phyloP scores from a whole-genome alignment of 169 alveolate species.

The Perkinsus olseni region DNA sequence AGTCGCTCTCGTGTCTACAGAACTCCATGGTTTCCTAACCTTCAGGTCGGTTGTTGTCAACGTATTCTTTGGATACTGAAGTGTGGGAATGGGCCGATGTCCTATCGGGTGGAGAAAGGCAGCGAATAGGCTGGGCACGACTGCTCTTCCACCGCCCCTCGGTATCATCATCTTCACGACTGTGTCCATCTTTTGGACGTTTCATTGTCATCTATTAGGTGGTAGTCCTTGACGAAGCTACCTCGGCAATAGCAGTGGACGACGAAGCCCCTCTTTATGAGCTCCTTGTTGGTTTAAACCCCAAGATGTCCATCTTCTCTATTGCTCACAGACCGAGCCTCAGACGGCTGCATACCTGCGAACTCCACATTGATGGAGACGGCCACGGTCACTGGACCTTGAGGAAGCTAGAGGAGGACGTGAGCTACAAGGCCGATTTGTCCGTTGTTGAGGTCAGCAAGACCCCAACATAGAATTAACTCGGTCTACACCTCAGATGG shows the following conservation, averaged over 20 bases:
- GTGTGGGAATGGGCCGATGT: conserved; percentile 8
- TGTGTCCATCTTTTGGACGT: background rate
- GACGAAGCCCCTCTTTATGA: conserved; percentile 1
- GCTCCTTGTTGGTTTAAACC: background rate
- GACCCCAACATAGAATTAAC: background rate
- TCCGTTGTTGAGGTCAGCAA: background rate
- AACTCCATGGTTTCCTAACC: too few species aligned
- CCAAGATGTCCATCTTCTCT: background rate
- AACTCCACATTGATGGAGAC: background rate
- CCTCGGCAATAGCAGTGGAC: conserved; percentile 9
- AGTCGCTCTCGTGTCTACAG: background rate
- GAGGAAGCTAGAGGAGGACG: background rate
- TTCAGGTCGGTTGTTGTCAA: background rate
- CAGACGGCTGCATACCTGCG: background rate
- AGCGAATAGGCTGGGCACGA: conserved; percentile 9
- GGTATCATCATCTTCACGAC: background rate
- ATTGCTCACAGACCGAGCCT: background rate
- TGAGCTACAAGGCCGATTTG: background rate
- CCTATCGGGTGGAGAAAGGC: conserved; percentile 7
- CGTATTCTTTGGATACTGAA: background rate
- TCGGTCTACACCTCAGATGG: background rate
- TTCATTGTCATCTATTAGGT: background rate
- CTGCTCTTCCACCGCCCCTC: background rate
- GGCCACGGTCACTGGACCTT: background rate
- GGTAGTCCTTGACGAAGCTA: conserved; percentile 1